Base-by-base conservation (phyloP, 2,329 filamentous ascomycete genomes). In the Sarocladium brachiariae region DNA sequence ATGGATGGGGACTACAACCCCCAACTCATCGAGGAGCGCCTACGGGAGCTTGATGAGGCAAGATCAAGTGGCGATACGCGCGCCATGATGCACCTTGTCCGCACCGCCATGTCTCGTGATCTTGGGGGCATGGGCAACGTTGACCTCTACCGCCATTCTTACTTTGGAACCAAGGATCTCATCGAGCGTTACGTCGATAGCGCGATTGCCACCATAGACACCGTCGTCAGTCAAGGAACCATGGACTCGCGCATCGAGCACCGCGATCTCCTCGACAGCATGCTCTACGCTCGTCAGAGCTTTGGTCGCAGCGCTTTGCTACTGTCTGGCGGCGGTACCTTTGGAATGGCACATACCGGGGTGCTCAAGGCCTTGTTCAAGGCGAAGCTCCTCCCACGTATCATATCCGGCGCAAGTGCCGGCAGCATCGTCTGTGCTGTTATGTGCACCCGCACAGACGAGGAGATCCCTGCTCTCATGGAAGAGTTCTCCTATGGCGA, bases 271-370 rank as follows among this genome's bases (percentile, higher is more conserved):
- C 72, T 90, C 5, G 85, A 91, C 50, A 80, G 83, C 51, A 74
- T 93, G 55, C 67, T 91, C 41, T 79, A 81, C 51, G 80, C 87
- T 1, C 80, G 88, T 34, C 87, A 91, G 61, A 86, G 87, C 31
- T 95, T 90, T 61, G 89, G 89, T n/a, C 78, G 89, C 54, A 93
- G 85, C 55, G 90, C 89, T 0, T 70, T 96, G 48, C 73, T 95
- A 9, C 72, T 96, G 9, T 95, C 89, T 4, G 90, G 90, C 7
- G 90, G 90, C 2, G 89, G 86, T 1, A 93, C 90, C 1, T 89
- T 95, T 68, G 90, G 90, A 35, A 95, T 96, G 87, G 87, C 87
- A 53, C 90, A 96, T 63, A 86, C 95, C 50, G 90, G 90, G 1
- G 89, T 96, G 2, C 71, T 95, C 50, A 95, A 95, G 65, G 78